Conservation (phyloP, 352 stramenopile genomes). For the Globisporangium parvum region DNA sequence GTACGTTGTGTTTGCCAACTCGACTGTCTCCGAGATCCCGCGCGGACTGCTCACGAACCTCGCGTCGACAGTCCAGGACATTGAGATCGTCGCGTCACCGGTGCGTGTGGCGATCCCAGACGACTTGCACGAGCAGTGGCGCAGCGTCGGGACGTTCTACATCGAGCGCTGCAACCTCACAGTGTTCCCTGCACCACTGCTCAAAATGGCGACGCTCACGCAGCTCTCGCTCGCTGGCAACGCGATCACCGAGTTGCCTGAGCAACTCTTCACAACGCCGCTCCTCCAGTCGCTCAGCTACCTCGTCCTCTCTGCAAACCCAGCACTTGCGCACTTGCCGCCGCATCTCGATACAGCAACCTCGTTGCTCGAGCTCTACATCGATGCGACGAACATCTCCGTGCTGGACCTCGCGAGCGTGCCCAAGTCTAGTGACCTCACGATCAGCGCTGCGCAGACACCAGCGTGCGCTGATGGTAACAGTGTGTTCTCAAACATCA, state of each 20-base stretch:
- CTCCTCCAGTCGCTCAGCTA: conserved; percentile 1
- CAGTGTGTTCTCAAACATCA: neutral
- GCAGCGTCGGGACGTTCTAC: neutral
- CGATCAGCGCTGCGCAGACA: conserved; percentile 6
- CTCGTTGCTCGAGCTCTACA: conserved; percentile 3
- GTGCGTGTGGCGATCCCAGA: neutral
- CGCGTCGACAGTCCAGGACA: conserved; percentile 8
- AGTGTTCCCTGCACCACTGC: neutral
- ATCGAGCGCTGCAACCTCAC: conserved; percentile 4
- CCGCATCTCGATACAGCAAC: neutral
- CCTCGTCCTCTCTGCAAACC: conserved; percentile 4
- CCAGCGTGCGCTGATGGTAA: neutral
- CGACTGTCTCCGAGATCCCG: neutral
- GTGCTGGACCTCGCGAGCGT: neutral
- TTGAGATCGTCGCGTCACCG: conserved; percentile 6
- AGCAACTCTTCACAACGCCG: neutral
- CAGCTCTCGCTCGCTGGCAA: conserved; percentile 6
- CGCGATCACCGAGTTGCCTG: conserved; percentile 1
- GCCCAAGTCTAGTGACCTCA: neutral
- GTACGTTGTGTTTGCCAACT: conserved; percentile 9
- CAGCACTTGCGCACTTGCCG: neutral
- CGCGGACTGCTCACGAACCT: conserved; percentile 6
- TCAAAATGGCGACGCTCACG: neutral
- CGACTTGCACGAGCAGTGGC: conserved; percentile 4
- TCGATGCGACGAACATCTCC: neutral